phyloP scores from a whole-genome alignment of 352 stramenopile genomes.

The Stramenopiles sp. region DNA sequence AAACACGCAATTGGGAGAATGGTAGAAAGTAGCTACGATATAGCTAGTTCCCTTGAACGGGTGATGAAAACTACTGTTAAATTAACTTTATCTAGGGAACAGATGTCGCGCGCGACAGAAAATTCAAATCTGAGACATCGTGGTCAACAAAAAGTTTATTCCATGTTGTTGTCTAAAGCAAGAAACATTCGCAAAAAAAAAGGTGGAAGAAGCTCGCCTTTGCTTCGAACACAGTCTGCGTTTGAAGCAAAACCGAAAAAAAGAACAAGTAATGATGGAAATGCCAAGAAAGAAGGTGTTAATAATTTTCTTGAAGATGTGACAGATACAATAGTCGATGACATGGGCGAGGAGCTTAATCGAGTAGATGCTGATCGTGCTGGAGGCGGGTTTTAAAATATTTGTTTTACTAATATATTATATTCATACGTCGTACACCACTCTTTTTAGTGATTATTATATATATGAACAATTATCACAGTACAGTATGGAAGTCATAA shows the following conservation, averaged over 20 bases:
- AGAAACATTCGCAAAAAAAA: background rate
- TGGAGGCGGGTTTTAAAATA: too few species aligned
- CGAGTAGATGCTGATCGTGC: too few species aligned
- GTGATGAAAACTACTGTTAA: background rate
- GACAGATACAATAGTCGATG: too few species aligned
- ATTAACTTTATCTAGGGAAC: background rate
- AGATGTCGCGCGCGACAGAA: background rate
- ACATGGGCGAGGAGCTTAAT: too few species aligned
- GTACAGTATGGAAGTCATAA: too few species aligned
- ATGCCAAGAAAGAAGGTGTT: background rate
- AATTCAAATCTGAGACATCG: background rate
- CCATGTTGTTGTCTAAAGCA: background rate
- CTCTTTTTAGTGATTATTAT: too few species aligned
- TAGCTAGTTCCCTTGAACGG: background rate
- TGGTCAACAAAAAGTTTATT: background rate
- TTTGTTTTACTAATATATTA: too few species aligned
- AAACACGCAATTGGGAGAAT: background rate
- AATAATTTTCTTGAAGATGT: background rate
- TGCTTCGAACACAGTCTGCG: background rate
- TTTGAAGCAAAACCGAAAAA: background rate
- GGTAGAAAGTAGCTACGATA: background rate
- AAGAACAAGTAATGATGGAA: background rate
- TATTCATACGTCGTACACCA: too few species aligned
- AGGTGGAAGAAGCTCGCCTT: background rate
- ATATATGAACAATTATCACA: too few species aligned